phyloP scores from a whole-genome alignment of 495 filamentous ascomycete genomes.

The Tetracladium setigerum region DNA sequence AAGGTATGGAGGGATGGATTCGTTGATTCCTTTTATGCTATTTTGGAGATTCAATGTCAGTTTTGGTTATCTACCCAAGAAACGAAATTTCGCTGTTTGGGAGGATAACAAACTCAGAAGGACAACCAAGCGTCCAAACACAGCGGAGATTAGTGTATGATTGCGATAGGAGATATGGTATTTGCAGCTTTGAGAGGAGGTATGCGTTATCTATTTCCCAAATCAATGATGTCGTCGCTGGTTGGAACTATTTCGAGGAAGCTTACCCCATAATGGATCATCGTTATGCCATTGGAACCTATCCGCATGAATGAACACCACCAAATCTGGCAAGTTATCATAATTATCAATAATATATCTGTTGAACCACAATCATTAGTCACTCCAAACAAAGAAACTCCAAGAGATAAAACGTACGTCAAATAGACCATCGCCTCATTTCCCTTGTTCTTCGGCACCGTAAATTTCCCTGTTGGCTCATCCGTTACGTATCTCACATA shows the following conservation, averaged over 20 bases:
- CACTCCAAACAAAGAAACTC: constrained; percentile 2
- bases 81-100: too few species aligned
- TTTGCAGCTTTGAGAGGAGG: constrained; percentile 43
- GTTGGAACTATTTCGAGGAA: background rate
- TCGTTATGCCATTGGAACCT: constrained; percentile 44
- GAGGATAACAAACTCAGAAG: constrained; percentile 17
- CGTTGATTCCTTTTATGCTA: background rate
- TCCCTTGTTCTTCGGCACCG: constrained; percentile 42
- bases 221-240: background rate
- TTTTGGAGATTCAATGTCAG: too few species aligned
- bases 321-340: constrained; percentile 41
- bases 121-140: constrained; percentile 53
- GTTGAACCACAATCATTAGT: constrained; percentile 7
- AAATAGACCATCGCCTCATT: constrained; percentile 50
- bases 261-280: background rate
- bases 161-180: constrained; percentile 41
- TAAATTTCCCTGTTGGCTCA: constrained; percentile 36
- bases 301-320: constrained; percentile 47
- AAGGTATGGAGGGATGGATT: constrained; percentile 25
- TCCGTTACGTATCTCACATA: constrained; percentile 43
- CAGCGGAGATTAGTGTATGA: constrained; percentile 63
- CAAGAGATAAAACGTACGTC: constrained; percentile 39
- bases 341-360: constrained; percentile 52
- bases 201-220: constrained; percentile 24
- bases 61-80: too few species aligned